Base-by-base conservation (phyloP, 129 eudicot species). In the Logfia minima region DNA sequence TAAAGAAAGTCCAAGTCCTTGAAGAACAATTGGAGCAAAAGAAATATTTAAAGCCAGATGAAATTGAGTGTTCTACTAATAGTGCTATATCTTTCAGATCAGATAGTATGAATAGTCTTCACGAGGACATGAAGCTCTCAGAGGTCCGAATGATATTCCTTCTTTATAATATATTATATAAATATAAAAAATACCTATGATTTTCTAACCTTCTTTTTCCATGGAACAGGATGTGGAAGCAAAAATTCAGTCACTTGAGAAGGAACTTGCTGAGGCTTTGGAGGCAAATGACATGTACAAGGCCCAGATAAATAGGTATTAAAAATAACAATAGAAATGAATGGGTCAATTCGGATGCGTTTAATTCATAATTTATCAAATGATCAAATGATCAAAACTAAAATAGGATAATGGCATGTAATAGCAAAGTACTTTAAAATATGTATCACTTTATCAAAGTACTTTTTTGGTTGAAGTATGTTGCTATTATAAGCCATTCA, bases 271-370 rank as follows among this genome's bases (percentile, higher is more conserved):
- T 6, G 88, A 88, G 84, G 92, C 90, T 52, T 76, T 85, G 79
- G 86, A 86, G 83, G 88, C 86, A 48, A 88, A 88, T 70, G 86
- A 88, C 68, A 79, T 83, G 88, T 88, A 81, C 78, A 88, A 88
- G 79, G 67, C 86, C 59, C 88, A 88, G 81, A 84, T 86, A 66
- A 80, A 79, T 75, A 86, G 88, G 92, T 88, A 76, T 6, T 10
- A 21, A 23, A 8, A 17, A 22, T 58, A 71, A 9, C 29, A 77
- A 56, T 56, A 56, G n/a, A 56, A 18, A 39, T 22, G 39, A 39
- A 26, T 61, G 22, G 77, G 53, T 58, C 66, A 11, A 31, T 16
- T 74, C 14, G 79, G 79, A 3, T 45, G 4, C 41, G 16, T 37
- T 62, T 41, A 8, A 18, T 28, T 63, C n/a, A n/a, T n/a, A n/a